Conservation (phyloP, 768 basidiomycete genomes). For the Hydnum rufescens region DNA sequence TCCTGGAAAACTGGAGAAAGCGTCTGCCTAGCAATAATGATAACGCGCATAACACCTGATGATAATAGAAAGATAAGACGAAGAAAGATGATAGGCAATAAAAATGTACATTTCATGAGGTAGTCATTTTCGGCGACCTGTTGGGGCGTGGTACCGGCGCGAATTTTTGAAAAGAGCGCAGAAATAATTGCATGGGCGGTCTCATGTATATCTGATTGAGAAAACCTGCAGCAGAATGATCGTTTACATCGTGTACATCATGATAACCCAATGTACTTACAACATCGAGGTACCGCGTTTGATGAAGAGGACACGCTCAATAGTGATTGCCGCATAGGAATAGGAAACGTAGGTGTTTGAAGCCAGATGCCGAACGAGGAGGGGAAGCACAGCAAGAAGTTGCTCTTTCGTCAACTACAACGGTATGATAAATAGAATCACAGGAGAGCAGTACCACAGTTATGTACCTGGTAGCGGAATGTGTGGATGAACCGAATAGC, state of each 20-base stretch:
- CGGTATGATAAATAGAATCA: background rate
- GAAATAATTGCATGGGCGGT: conserved; percentile 54
- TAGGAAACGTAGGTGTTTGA: conserved; percentile 82
- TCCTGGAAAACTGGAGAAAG: conserved; percentile 47
- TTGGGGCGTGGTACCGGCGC: conserved; percentile 58
- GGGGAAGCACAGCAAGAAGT: conserved; percentile 74
- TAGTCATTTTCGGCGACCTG: conserved; percentile 96
- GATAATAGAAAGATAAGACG: background rate
- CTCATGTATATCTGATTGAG: conserved; percentile 69
- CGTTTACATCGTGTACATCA: background rate
- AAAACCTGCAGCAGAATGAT: conserved; percentile 36
- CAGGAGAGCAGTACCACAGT: background rate
- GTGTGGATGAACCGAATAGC: conserved; percentile 89
- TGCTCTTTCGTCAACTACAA: conserved; percentile 78
- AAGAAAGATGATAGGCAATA: background rate
- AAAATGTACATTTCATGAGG: conserved; percentile 70
- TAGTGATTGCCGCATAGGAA: conserved; percentile 95
- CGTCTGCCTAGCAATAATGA: conserved; percentile 69
- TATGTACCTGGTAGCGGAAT: conserved; percentile 78
- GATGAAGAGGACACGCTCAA: conserved; percentile 85
- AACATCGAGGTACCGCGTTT: conserved; percentile 53
- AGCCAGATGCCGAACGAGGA: conserved; percentile 61
- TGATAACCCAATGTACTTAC: conserved; percentile 26
- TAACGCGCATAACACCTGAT: conserved; percentile 78
- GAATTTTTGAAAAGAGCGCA: conserved; percentile 61